A percentile compares a stretch with the other conserved stretches of the same genome.
Evolutionary conservation across 805 yeast genomes (phyloP).

Genomic region (Cyberlindnera galapagoensis): DNA sequence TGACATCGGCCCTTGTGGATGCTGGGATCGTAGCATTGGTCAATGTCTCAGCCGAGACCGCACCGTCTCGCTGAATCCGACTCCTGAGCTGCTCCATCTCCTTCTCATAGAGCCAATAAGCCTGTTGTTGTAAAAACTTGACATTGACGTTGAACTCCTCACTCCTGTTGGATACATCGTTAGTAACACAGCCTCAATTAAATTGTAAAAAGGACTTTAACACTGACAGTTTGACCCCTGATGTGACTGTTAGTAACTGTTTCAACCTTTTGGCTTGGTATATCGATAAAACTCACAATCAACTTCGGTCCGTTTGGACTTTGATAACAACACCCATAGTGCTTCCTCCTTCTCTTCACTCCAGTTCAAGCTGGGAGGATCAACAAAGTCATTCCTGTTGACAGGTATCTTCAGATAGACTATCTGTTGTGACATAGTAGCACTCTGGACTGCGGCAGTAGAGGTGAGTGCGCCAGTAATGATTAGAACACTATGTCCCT

Average conservation of each 20-base stretch:
- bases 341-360: conserved; percentile 18
- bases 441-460: no score
- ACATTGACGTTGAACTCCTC: conserved; percentile 19
- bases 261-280: neutral
- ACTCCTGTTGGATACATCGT: conserved; percentile 2
- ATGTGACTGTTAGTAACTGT: conserved; percentile 2
- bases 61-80: conserved; percentile 16
- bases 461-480: no score
- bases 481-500: no score
- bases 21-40: no score
- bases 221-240: conserved; percentile 11
- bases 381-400: conserved; percentile 18
- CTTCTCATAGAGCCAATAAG: conserved; percentile 24
- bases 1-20: no score
- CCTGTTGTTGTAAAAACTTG: conserved; percentile 23
- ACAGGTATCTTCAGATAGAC: conserved; percentile 23
- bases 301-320: conserved; percentile 21
- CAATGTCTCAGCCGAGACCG: conserved; percentile 12
- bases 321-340: conserved; percentile 21
- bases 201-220: neutral
- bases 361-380: conserved; percentile 23
- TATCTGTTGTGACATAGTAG: conserved; percentile 9
- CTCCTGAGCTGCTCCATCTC: conserved; percentile 21
- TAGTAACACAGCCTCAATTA: neutral
- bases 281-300: conserved; percentile 14